A percentile compares a stretch with the other conserved stretches of the same genome.
These are phyloP conservation scores for Rhizopogon sp. DNA, from an alignment of 768 basidiomycete genomes.

Conservation along the genomic window DNA sequence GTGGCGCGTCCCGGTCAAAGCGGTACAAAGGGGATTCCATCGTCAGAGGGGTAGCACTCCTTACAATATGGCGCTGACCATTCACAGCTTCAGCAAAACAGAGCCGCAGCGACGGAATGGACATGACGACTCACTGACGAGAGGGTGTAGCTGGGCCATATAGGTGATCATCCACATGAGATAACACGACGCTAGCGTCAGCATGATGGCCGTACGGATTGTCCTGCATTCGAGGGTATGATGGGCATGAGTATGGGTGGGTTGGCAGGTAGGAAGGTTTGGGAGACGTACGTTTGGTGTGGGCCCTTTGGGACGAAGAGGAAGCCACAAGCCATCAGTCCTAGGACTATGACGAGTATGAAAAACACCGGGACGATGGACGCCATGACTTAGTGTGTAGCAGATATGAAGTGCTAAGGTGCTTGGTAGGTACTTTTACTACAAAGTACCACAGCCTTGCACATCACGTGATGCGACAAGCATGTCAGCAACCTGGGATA, in stretches of 20 bases:
- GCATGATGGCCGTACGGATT: constrained; percentile 73
- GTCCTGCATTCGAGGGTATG: constrained; percentile 44
- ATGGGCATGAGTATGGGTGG: background rate
- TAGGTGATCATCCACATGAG: constrained; percentile 99
- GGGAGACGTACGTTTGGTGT: constrained; percentile 73
- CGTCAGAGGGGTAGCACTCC: too few relatives aligned
- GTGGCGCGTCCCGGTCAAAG: too few relatives aligned
- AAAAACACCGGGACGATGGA: constrained; percentile 67
- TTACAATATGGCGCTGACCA: constrained; percentile 13
- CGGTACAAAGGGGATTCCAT: too few relatives aligned
- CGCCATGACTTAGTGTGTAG: constrained; percentile 41
- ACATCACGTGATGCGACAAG: background rate
- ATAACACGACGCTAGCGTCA: constrained; percentile 81
- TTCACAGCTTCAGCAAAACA: background rate
- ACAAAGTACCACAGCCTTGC: background rate
- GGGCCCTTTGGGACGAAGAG: constrained; percentile 80
- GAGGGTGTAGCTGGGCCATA: constrained; percentile 87
- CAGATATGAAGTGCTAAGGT: background rate
- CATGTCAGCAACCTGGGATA: too few relatives aligned
- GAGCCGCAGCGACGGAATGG: background rate
- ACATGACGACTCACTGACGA: constrained; percentile 59
- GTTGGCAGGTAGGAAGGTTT: background rate
- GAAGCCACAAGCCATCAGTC: constrained; percentile 59
- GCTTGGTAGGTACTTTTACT: too few relatives aligned
- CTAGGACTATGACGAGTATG: constrained; percentile 59